phyloP scores from a whole-genome alignment of 306 rosid species.

The Aeschynomene evenia region DNA sequence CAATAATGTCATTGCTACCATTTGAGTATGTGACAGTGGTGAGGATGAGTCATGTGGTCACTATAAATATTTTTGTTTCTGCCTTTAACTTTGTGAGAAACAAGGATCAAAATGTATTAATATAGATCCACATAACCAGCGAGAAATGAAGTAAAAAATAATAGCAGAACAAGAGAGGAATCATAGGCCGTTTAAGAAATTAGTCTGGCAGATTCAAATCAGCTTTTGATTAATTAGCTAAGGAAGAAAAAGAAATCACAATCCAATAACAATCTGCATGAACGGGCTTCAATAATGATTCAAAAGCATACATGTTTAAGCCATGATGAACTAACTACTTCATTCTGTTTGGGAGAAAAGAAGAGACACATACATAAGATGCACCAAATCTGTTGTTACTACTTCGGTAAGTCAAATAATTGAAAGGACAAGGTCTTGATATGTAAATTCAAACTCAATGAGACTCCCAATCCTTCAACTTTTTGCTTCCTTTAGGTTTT shows the following conservation, averaged over 20 bases:
- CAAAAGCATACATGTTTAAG: conserved; percentile 7
- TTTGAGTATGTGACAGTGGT: too few species aligned
- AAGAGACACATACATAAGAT: conserved; percentile 5
- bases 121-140: background rate
- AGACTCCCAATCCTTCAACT: conserved; percentile 84
- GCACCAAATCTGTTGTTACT: conserved; percentile 2
- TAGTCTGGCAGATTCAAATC: background rate
- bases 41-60: too few species aligned
- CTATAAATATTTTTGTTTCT: too few species aligned
- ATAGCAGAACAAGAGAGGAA: background rate
- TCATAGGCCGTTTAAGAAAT: background rate
- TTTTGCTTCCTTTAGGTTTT: conserved; percentile 92
- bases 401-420: conserved; percentile 16
- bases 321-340: conserved; percentile 22
- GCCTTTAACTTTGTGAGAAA: too few species aligned
- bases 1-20: background rate
- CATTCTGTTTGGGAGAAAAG: conserved; percentile 7
- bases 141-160: background rate
- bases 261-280: conserved; percentile 2
- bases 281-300: conserved; percentile 18
- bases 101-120: too few species aligned
- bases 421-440: background rate
- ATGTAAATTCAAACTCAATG: conserved; percentile 39
- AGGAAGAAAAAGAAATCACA: background rate
- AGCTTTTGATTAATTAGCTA: background rate